Evolutionary conservation across 331 rosid genomes (phyloP), one percentile per base, ranked within the genome.

Genomic region (Stylosanthes scabra): DNA sequence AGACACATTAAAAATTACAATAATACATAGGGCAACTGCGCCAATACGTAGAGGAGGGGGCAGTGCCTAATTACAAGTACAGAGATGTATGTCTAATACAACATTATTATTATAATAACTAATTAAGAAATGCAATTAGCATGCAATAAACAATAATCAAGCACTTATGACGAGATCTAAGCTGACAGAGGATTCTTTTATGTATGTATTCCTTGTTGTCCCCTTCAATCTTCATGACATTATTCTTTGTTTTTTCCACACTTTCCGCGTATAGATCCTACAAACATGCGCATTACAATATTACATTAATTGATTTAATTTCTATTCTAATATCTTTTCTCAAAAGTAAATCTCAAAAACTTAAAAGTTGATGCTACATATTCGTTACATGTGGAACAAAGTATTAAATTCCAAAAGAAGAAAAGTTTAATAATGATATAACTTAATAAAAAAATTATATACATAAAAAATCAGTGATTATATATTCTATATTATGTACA

Each of bases 261-360:
- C 75, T 63, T 58, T 78, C 70, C 63, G 57, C 13, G 44, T 46
- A 59, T 67, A 61, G 77, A 56, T 66, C 87, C 91, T 87, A 77
- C 77, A 79, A 55, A 46, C 51, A 46, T 14, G 11, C 12, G 51
- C 34, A 20, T 4, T 4, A 11, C n/a, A 13, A 10, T n/a, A 45
- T 4, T 4, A 11, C n/a, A 13, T 14, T n/a, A 45, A 55, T 47
- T 15, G 60, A 2, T 39, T 27, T 51, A 50, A 20, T 20, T 78
- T n/a, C 9, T 44, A 63, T 74, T 76, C 34, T n/a, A 4, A 34
- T 59, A 20, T 58, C 13, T 57, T 25, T 42, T 70, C 28, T 6
- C 34, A 39, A 76, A 76, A 70, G 11, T 47, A 66, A 66, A 67
- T 55, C 11, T 14, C 15, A 20, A 11, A 29, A 41, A 11, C 31